phyloP scores from a whole-genome alignment of 345 rosid genomes.

The Sisymbrium altissimum region DNA sequence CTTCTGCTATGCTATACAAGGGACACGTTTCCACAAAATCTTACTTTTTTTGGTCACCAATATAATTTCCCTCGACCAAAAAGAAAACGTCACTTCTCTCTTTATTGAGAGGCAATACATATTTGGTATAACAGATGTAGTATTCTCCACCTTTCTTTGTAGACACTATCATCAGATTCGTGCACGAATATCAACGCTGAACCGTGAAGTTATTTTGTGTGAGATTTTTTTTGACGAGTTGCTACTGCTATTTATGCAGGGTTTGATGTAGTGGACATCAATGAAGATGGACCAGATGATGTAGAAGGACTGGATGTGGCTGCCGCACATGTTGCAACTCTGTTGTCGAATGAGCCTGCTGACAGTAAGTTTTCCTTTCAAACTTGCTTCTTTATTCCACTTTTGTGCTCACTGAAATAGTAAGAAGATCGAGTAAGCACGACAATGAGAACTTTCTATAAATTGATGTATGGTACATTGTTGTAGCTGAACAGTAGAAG shows the following conservation, averaged over 20 bases:
- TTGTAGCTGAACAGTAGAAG: too few species aligned
- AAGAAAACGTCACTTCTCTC: not conserved
- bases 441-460: not conserved
- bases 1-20: not conserved
- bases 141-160: not conserved
- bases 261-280: conserved; percentile 87
- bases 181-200: not conserved
- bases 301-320: conserved; percentile 84
- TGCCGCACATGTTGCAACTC: conserved; percentile 88
- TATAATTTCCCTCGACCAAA: not conserved
- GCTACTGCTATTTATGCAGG: conserved; percentile 45
- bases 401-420: not conserved
- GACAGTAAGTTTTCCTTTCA: conserved; percentile 59
- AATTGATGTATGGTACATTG: too few species aligned
- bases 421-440: not conserved
- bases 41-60: not conserved
- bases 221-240: too few species aligned
- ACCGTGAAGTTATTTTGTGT: too few species aligned
- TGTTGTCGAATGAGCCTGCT: conserved; percentile 88
- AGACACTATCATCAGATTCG: not conserved
- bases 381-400: not conserved
- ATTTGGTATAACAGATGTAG: not conserved
- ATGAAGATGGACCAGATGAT: conserved; percentile 87
- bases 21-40: not conserved
- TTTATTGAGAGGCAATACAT: not conserved